Evolutionary conservation across 306 rosid genomes (phyloP).

Genomic region (Myrica gale): DNA sequence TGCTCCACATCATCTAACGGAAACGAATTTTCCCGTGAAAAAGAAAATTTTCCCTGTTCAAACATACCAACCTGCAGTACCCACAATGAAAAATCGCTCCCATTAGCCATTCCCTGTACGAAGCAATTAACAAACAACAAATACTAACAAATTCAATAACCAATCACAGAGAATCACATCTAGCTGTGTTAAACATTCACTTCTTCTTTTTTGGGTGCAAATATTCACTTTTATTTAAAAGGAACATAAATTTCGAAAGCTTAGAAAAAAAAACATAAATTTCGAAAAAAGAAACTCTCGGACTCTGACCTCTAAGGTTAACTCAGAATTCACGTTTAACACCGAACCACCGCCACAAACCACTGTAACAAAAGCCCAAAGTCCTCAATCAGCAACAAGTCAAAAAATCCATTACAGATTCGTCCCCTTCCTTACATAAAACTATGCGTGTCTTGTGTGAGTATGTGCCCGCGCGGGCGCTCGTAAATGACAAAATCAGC

Average conservation of each 20-base stretch:
- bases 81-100: slow-evolving; percentile 15
- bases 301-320: slow-evolving; percentile 7
- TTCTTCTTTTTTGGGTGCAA: too few species aligned
- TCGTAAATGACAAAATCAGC: neutral
- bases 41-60: slow-evolving; percentile 1
- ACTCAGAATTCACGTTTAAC: neutral
- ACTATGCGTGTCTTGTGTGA: too few species aligned
- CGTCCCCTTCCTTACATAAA: neutral
- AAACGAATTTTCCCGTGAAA: slow-evolving; percentile 9
- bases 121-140: neutral
- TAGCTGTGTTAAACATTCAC: neutral
- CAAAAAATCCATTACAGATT: slow-evolving; percentile 9
- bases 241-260: neutral
- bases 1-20: neutral
- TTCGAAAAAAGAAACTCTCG: neutral
- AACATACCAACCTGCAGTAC: slow-evolving; percentile 8
- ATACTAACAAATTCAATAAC: neutral
- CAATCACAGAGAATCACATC: neutral
- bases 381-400: slow-evolving; percentile 15
- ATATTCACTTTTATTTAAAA: neutral
- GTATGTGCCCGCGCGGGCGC: neutral
- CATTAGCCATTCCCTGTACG: neutral
- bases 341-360: neutral
- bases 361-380: slow-evolving; percentile 9
- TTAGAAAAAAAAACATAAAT: too few species aligned